Conservation (phyloP, 441 rosid genomes). For the Erodium trifolium region DNA sequence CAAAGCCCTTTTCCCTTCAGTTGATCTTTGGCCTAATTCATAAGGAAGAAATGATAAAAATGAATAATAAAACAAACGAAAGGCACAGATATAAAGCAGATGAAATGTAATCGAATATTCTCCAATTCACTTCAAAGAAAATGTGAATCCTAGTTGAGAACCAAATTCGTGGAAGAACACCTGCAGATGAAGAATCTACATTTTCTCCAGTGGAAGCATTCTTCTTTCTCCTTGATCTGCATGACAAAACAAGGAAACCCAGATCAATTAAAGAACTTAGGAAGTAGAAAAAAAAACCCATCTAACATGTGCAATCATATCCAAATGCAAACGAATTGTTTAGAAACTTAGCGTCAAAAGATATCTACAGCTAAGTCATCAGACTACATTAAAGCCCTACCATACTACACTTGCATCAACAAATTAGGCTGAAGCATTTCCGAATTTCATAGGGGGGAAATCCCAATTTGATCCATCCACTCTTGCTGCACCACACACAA, state of each 20-base stretch:
- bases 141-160: not conserved
- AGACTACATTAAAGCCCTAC: not conserved
- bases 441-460: not conserved
- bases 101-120: slow-evolving; percentile 2
- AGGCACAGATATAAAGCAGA: slow-evolving; percentile 7
- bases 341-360: not conserved
- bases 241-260: slow-evolving; percentile 12
- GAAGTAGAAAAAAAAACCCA: not conserved
- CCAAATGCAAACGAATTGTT: not conserved
- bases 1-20: slow-evolving; percentile 67
- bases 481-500: not conserved
- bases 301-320: not conserved
- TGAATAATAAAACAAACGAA: not conserved
- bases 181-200: slow-evolving; percentile 57
- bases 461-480: slow-evolving; percentile 2
- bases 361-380: not conserved
- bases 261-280: not conserved
- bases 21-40: slow-evolving; percentile 53
- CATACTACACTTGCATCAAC: not conserved
- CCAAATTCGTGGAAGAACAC: slow-evolving; percentile 24
- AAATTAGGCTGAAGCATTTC: slow-evolving; percentile 1
- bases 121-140: not conserved
- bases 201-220: slow-evolving; percentile 67
- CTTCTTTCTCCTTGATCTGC: slow-evolving; percentile 87
- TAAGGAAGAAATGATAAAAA: not conserved